A percentile compares a stretch with the other conserved stretches of the same genome.
phyloP scores from a whole-genome alignment of 805 yeast genomes.

The Yarrowia alimentaria region DNA sequence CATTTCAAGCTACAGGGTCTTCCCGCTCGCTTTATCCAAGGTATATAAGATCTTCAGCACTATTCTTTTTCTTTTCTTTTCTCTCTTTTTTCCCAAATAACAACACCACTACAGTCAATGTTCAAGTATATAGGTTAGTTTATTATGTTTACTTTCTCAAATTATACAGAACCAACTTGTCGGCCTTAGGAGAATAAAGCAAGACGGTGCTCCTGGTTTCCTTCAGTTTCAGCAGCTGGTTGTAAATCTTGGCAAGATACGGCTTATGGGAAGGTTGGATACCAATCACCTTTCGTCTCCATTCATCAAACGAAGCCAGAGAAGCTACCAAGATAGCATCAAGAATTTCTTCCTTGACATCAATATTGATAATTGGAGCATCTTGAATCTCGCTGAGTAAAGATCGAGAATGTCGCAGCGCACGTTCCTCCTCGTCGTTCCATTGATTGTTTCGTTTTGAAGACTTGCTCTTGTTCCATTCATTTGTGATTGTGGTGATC shows the following conservation, averaged over 20 bases:
- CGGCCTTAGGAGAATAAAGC: conserved; percentile 81
- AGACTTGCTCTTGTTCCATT: conserved; percentile 69
- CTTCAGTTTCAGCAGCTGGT: conserved; percentile 19
- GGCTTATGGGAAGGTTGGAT: conserved; percentile 80
- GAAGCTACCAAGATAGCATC: conserved; percentile 58
- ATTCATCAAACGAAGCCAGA: conserved; percentile 42
- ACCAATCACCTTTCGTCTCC: conserved; percentile 80
- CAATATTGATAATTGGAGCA: conserved; percentile 77
- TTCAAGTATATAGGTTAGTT: conserved; percentile 5
- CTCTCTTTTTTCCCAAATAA: too few relatives aligned
- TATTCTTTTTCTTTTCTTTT: too few relatives aligned
- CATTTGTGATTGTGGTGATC: conserved; percentile 58
- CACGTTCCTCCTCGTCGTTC: conserved; percentile 64
- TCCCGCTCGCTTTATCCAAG: too few relatives aligned
- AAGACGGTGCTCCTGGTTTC: conserved; percentile 60
- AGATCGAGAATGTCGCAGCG: conserved; percentile 57
- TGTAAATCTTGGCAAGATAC: conserved; percentile 65
- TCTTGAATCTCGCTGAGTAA: conserved; percentile 54
- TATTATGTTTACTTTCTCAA: conserved; percentile 13
- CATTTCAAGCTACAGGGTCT: too few relatives aligned
- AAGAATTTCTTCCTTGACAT: conserved; percentile 75
- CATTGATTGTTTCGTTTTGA: conserved; percentile 73
- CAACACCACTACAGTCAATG: too few relatives aligned
- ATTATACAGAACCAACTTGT: conserved; percentile 65
- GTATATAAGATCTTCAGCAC: too few relatives aligned